Conservation (phyloP, 1,139 yeast genomes). For the Sugiyamaella xylanicola region DNA sequence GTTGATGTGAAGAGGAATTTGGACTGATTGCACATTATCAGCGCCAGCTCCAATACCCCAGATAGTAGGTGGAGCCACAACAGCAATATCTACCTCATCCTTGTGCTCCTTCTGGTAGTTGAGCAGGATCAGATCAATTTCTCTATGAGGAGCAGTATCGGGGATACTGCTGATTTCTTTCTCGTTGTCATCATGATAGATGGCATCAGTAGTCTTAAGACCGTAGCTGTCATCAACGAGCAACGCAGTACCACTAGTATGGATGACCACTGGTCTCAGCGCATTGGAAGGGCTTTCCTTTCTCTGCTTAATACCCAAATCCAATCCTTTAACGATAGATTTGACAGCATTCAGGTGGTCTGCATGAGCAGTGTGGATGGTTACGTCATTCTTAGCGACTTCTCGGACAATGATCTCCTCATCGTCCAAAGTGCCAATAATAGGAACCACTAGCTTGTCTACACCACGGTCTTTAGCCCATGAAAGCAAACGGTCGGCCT, state of each 20-base stretch:
- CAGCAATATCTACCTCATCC: slow-evolving; percentile 25
- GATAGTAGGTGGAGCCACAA: slow-evolving; percentile 36
- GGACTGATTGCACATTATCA: slow-evolving; percentile 42
- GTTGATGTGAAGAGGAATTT: slow-evolving; percentile 42
- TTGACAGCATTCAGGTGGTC: slow-evolving; percentile 45
- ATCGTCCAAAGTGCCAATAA: slow-evolving; percentile 40
- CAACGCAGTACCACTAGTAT: slow-evolving; percentile 49
- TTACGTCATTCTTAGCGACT: slow-evolving; percentile 39
- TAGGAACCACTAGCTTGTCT: slow-evolving; percentile 26
- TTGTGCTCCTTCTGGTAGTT: slow-evolving; percentile 22
- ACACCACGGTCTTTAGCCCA: slow-evolving; percentile 33
- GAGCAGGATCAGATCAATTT: slow-evolving; percentile 41
- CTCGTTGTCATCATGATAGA: slow-evolving; percentile 42
- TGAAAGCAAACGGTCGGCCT: slow-evolving; percentile 35
- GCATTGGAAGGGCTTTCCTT: slow-evolving; percentile 25
- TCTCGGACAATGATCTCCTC: slow-evolving; percentile 35
- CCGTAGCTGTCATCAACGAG: slow-evolving; percentile 38
- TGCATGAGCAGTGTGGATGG: slow-evolving; percentile 47
- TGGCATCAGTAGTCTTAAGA: slow-evolving; percentile 35
- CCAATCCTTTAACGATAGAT: slow-evolving; percentile 31
- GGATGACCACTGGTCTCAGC: slow-evolving; percentile 42
- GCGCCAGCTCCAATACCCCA: slow-evolving; percentile 46
- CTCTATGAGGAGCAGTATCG: slow-evolving; percentile 45
- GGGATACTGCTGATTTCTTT: slow-evolving; percentile 43
- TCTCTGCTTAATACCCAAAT: slow-evolving; percentile 19